Conservation (phyloP, 1,284 basidiomycete genomes). For the Meira nashicola region DNA sequence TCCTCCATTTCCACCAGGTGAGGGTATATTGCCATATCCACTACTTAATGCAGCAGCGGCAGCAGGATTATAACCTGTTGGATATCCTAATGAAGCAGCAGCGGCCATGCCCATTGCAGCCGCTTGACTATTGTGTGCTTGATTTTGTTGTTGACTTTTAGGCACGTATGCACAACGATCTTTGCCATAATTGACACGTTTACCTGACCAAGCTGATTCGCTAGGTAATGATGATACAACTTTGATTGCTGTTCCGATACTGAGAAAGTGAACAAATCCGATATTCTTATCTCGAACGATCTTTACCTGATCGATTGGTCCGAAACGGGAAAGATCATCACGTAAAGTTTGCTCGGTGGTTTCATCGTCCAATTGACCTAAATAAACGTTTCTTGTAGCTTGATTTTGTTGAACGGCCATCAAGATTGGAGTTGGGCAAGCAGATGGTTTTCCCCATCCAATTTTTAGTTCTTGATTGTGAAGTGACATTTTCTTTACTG, state of each 20-base stretch:
- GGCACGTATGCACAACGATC: conserved; percentile 52
- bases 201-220: conserved; percentile 44
- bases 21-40: conserved; percentile 4
- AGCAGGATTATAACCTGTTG: conserved; percentile 28
- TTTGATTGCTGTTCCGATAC: conserved; percentile 50
- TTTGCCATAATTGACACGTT: conserved; percentile 50
- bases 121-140: conserved; percentile 51
- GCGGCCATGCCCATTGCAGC: conserved; percentile 51
- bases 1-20: conserved; percentile 9
- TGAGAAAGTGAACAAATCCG: conserved; percentile 50
- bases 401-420: conserved; percentile 51
- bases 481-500: conserved; percentile 47
- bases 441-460: conserved; percentile 51
- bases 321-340: conserved; percentile 44
- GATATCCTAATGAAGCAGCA: conserved; percentile 50
- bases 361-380: conserved; percentile 43
- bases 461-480: conserved; percentile 52
- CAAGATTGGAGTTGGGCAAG: conserved; percentile 39
- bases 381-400: conserved; percentile 50
- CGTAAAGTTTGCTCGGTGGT: conserved; percentile 43
- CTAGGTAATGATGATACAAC: conserved; percentile 44
- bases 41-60: conserved; percentile 13
- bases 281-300: conserved; percentile 52
- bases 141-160: conserved; percentile 51
- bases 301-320: conserved; percentile 52